phyloP scores from a whole-genome alignment of 2,329 filamentous ascomycete species.

The Sordariomycetes sp. region DNA sequence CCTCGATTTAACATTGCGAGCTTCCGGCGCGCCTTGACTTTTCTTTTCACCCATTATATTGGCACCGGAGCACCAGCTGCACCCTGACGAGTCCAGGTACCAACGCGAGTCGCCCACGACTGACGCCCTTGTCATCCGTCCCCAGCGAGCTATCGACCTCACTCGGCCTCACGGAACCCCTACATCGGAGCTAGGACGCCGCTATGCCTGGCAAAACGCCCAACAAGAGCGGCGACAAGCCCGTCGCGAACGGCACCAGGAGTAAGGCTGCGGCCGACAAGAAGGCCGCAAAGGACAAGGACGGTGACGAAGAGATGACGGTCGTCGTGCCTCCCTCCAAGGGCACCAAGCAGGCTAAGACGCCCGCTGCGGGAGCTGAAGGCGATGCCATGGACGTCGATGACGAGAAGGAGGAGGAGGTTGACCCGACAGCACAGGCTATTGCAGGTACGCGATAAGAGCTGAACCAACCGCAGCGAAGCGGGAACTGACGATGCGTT shows the following conservation, averaged over 20 bases:
- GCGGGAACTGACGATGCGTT: slow-evolving; percentile 1
- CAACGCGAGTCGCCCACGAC: slow-evolving; percentile 1
- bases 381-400: slow-evolving; percentile 51
- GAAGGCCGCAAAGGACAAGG: slow-evolving; percentile 64
- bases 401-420: slow-evolving; percentile 55
- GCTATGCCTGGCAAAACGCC: slow-evolving; percentile 66
- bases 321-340: slow-evolving; percentile 71
- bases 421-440: slow-evolving; percentile 52
- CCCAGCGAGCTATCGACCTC: no score
- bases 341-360: slow-evolving; percentile 57
- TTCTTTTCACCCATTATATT: no score
- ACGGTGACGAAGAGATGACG: slow-evolving; percentile 66
- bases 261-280: slow-evolving; percentile 38
- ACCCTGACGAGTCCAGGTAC: background rate
- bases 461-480: no score
- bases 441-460: slow-evolving; percentile 41
- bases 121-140: slow-evolving; percentile 13
- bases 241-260: slow-evolving; percentile 58
- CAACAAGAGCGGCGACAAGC: slow-evolving; percentile 62
- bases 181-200: slow-evolving; percentile 6
- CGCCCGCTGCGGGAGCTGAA: slow-evolving; percentile 23
- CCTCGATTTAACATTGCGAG: background rate
- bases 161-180: slow-evolving; percentile 1
- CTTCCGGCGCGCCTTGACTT: background rate
- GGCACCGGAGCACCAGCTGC: no score